A percentile compares a stretch with the other conserved stretches of the same genome.
Evolutionary conservation across 768 basidiomycete species (phyloP).

Genomic region (Termitomyces bulborhizus): DNA sequence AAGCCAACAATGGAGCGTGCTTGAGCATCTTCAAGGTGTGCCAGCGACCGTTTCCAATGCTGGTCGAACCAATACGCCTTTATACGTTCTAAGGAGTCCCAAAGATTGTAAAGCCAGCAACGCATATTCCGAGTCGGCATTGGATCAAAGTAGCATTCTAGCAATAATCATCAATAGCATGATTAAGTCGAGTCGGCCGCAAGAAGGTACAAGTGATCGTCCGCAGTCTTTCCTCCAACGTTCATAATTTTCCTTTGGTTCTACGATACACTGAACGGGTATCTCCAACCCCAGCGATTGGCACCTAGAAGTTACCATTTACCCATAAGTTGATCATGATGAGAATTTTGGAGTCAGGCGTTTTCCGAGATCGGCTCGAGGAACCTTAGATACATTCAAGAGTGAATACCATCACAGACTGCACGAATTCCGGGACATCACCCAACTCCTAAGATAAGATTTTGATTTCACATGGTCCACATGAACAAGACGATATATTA

Average conservation of each 20-base stretch:
- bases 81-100: slow-evolving; percentile 6
- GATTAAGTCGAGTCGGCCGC: slow-evolving; percentile 15
- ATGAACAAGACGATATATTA: too few species aligned
- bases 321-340: background rate
- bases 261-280: slow-evolving; percentile 14
- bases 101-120: slow-evolving; percentile 1
- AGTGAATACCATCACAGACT: too few species aligned
- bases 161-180: slow-evolving; percentile 18
- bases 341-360: background rate
- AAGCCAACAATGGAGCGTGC: slow-evolving; percentile 35
- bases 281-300: background rate
- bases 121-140: slow-evolving; percentile 25
- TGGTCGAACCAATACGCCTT: slow-evolving; percentile 1
- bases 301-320: too few species aligned
- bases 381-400: too few species aligned
- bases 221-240: slow-evolving; percentile 15
- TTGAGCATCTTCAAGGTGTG: slow-evolving; percentile 33
- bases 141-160: slow-evolving; percentile 23
- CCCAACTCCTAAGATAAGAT: too few species aligned
- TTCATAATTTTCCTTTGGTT: slow-evolving; percentile 7
- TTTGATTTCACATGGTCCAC: too few species aligned
- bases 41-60: slow-evolving; percentile 6
- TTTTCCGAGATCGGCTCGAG: too few species aligned
- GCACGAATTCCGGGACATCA: too few species aligned
- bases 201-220: slow-evolving; percentile 17